Conservation (phyloP, 2,329 filamentous ascomycete species). For the Thielaviopsis populi region DNA sequence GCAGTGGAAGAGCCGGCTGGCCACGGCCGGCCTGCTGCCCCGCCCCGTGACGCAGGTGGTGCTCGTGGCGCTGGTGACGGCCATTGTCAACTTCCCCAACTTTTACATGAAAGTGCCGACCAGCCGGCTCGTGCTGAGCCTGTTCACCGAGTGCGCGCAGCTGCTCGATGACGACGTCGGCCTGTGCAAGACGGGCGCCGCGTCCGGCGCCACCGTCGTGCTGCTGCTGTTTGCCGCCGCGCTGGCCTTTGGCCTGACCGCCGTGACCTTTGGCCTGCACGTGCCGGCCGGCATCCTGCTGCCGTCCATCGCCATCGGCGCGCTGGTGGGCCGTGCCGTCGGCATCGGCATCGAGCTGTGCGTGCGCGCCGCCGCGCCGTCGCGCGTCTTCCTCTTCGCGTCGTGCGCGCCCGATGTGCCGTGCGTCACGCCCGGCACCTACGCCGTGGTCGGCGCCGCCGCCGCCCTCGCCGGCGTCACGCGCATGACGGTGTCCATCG, state of each 20-base stretch:
- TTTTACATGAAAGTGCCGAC: slow-evolving; percentile 90
- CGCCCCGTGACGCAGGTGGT: slow-evolving; percentile 67
- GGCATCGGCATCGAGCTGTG: slow-evolving; percentile 82
- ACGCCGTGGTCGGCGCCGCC: slow-evolving; percentile 89
- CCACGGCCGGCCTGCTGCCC: slow-evolving; percentile 47
- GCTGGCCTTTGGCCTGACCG: slow-evolving; percentile 71
- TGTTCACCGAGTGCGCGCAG: slow-evolving; percentile 81
- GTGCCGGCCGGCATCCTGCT: slow-evolving; percentile 92
- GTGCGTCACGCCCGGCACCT: slow-evolving; percentile 87
- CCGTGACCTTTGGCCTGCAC: slow-evolving; percentile 82
- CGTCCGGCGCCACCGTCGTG: slow-evolving; percentile 62
- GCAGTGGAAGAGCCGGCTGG: slow-evolving; percentile 46
- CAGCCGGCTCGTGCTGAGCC: slow-evolving; percentile 76
- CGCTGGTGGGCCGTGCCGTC: slow-evolving; percentile 73
- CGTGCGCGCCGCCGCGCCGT: slow-evolving; percentile 62
- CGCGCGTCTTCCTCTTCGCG: slow-evolving; percentile 52
- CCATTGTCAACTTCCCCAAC: slow-evolving; percentile 87
- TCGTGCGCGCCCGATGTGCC: slow-evolving; percentile 72
- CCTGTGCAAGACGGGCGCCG: slow-evolving; percentile 49
- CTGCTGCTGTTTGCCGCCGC: slow-evolving; percentile 68
- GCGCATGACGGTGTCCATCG: slow-evolving; percentile 92
- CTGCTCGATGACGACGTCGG: slow-evolving; percentile 75
- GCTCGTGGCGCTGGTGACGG: slow-evolving; percentile 64
- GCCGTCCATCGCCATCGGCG: slow-evolving; percentile 90
- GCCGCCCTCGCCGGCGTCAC: slow-evolving; percentile 89